Base-by-base conservation (phyloP, 805 yeast genomes). In the Wickerhamiella cacticola region DNA sequence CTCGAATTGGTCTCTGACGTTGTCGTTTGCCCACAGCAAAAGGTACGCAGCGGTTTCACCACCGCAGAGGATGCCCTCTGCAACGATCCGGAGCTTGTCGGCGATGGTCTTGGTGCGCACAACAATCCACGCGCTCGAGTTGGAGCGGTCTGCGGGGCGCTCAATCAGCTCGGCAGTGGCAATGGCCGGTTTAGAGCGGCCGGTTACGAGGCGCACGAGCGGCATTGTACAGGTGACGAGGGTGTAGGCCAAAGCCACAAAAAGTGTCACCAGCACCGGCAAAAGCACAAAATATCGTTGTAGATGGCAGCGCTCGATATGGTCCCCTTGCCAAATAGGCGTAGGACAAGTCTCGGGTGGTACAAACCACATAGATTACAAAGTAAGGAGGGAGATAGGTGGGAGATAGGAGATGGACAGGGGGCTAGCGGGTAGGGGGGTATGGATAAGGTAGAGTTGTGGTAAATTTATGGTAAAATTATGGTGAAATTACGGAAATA, bases 311-410 rank as follows among this genome's bases (percentile, higher is more conserved):
- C 15, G 29, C 18, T 52, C 54, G 36, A 57, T 48, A 38, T 53
- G 55, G 25, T 56, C 60, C 35, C 21, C 45, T 13, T 52, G 45
- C 60, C 60, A 57, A 34, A 63, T 61, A 13, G 28, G 15, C 16
- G 25, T 13, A 3, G 61, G 61, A 42, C 28, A 43, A 19, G 23
- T 33, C 13, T 33, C 40, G 6, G 23, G 22, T 16, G 39, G 39
- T 10, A 25, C 22, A 8, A 43, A 33, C 46, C 39, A 23, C 46
- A 43, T 43, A 25, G 36, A 31, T 31, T 18, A 31, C 36, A 31
- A 31, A 31, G n/a, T 31, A 4, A n/a, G 7, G 36, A 18, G 19
- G 15, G n/a, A n/a, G n/a, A n/a, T n/a, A n/a, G n/a, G n/a, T n/a
- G n/a, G n/a, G n/a, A n/a, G 36, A 15, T 31, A 15, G 36, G 36